Evolutionary conservation across 345 rosid genomes (phyloP).

Genomic region (Adansonia digitata): DNA sequence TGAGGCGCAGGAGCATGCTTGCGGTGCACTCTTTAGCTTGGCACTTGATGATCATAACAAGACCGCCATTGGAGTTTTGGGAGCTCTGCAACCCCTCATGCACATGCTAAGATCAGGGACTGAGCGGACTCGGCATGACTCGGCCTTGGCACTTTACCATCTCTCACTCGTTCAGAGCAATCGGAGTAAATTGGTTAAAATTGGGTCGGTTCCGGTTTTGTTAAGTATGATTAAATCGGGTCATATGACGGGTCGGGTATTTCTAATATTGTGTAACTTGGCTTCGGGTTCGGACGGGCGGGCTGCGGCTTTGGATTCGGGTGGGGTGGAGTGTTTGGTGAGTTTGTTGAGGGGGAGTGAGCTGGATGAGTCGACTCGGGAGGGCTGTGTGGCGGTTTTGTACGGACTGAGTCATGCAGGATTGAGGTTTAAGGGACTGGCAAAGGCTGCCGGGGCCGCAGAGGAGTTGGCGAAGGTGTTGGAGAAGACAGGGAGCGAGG

Average conservation of each 20-base stretch:
- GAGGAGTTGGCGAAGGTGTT: constrained; percentile 50
- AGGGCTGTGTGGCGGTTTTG: constrained; percentile 60
- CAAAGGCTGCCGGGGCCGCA: constrained; percentile 53
- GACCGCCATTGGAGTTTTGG: constrained; percentile 82
- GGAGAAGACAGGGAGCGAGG: constrained; percentile 46
- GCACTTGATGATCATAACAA: constrained; percentile 74
- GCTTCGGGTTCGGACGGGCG: constrained; percentile 54
- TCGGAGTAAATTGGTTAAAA: constrained; percentile 50
- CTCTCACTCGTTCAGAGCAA: constrained; percentile 68
- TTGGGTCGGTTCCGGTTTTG: constrained; percentile 58
- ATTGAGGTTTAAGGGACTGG: constrained; percentile 64
- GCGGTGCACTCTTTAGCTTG: constrained; percentile 72
- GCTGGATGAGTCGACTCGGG: constrained; percentile 45
- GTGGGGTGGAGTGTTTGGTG: constrained; percentile 69
- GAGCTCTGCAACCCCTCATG: constrained; percentile 72
- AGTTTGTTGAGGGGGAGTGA: constrained; percentile 33
- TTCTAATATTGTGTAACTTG: constrained; percentile 54
- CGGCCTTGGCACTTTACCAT: constrained; percentile 80
- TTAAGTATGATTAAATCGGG: constrained; percentile 54
- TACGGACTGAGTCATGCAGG: constrained; percentile 55
- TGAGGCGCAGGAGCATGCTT: constrained; percentile 80
- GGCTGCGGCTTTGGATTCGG: constrained; percentile 62
- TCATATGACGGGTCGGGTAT: constrained; percentile 39
- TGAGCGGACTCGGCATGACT: constrained; percentile 67
- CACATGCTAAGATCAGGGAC: constrained; percentile 51